phyloP scores from a whole-genome alignment of 2,329 filamentous ascomycete genomes.

The Raffaelea deltoideospora region DNA sequence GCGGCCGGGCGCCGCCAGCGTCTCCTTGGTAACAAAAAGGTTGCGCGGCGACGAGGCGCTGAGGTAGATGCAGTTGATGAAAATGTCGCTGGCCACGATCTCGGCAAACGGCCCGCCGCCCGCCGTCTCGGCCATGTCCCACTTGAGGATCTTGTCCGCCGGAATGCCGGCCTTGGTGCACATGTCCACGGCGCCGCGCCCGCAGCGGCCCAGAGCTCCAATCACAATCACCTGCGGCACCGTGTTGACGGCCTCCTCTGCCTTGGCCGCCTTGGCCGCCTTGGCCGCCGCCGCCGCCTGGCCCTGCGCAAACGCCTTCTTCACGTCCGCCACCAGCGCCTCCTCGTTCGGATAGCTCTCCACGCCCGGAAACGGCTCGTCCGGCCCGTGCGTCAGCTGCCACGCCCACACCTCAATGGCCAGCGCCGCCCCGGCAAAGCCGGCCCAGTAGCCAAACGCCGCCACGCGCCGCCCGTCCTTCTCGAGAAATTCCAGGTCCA shows the following conservation, averaged over 20 bases:
- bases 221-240: slow-evolving; percentile 69
- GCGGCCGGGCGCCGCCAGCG: slow-evolving; percentile 51
- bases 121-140: slow-evolving; percentile 68
- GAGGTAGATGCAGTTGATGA: slow-evolving; percentile 85
- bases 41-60: slow-evolving; percentile 51
- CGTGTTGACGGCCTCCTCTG: slow-evolving; percentile 54
- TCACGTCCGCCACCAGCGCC: slow-evolving; percentile 49
- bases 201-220: slow-evolving; percentile 71
- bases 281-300: slow-evolving; percentile 40
- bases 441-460: slow-evolving; percentile 60
- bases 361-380: slow-evolving; percentile 3
- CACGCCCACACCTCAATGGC: slow-evolving; percentile 70
- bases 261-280: slow-evolving; percentile 53
- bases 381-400: slow-evolving; percentile 53
- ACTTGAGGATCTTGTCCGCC: slow-evolving; percentile 48
- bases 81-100: slow-evolving; percentile 61
- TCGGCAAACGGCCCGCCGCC: slow-evolving; percentile 64
- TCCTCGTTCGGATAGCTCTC: slow-evolving; percentile 17
- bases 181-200: slow-evolving; percentile 68
- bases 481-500: slow-evolving; percentile 82
- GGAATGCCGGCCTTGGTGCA: slow-evolving; percentile 60
- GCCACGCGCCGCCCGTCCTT: slow-evolving; percentile 53
- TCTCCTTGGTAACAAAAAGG: slow-evolving; percentile 62
- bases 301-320: slow-evolving; percentile 17
- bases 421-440: slow-evolving; percentile 59